A percentile compares a stretch with the other conserved stretches of the same genome.
phyloP scores from a whole-genome alignment of 805 yeast genomes.

The Jamesozyma spencerorum region DNA sequence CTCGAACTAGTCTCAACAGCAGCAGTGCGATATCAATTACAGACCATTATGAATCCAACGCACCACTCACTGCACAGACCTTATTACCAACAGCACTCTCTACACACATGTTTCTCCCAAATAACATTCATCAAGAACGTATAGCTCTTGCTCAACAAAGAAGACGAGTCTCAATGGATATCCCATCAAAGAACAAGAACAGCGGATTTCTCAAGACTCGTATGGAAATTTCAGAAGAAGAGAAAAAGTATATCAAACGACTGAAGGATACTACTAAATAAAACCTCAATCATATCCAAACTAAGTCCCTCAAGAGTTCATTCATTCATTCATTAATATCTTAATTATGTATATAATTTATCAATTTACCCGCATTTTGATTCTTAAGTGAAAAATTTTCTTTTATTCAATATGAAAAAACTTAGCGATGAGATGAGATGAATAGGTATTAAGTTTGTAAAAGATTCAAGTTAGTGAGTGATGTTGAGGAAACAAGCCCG shows the following conservation, averaged over 20 bases:
- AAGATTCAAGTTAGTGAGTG: not conserved
- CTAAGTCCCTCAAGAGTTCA: too few relatives aligned
- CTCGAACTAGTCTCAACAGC: not conserved
- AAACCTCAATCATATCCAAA: too few relatives aligned
- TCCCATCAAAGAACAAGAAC: constrained; percentile 24
- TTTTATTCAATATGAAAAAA: too few relatives aligned
- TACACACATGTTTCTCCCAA: constrained; percentile 54
- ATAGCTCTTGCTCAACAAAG: constrained; percentile 9
- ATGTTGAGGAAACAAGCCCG: constrained; percentile 90
- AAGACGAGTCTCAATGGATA: constrained; percentile 27
- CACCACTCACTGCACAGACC: constrained; percentile 52
- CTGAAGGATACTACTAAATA: not conserved
- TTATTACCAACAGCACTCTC: constrained; percentile 51
- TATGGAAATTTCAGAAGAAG: constrained; percentile 24
- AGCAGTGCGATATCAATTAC: not conserved
- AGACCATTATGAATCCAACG: constrained; percentile 37
- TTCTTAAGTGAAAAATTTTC: too few relatives aligned
- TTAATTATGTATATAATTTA: not conserved
- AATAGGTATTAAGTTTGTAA: not conserved
- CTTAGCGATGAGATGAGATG: not conserved
- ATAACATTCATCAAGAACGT: constrained; percentile 28
- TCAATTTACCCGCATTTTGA: too few relatives aligned
- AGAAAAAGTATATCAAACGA: not conserved
- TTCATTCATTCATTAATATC: too few relatives aligned
- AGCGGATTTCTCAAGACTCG: constrained; percentile 24